Percentiles rank a stretch among this genome's conserved stretches.
phyloP scores from a whole-genome alignment of 176 grass and related monocot genomes.

The Alopecurus myosuroides region DNA sequence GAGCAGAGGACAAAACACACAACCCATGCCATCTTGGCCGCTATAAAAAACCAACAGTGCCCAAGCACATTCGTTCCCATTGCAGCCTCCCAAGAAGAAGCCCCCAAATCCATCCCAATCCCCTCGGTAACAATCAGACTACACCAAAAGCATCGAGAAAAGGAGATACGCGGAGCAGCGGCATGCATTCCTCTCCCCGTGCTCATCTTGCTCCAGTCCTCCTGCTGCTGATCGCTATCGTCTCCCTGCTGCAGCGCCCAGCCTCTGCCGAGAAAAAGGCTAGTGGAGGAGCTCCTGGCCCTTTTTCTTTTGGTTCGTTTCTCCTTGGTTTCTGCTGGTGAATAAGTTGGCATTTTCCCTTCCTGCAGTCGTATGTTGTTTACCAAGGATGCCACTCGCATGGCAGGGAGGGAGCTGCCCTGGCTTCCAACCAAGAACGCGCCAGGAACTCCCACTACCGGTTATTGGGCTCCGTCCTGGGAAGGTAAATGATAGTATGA shows the following conservation, averaged over 20 bases:
- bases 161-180: background rate
- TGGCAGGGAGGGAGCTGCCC: slow-evolving; percentile 28
- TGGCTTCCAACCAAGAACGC: slow-evolving; percentile 29
- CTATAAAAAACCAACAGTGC: slow-evolving; percentile 33
- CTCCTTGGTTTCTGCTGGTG: background rate
- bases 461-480: slow-evolving; percentile 57
- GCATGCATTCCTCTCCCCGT: slow-evolving; percentile 15
- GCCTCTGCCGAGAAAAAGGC: slow-evolving; percentile 36
- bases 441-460: slow-evolving; percentile 51
- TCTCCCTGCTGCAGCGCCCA: slow-evolving; percentile 27
- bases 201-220: background rate
- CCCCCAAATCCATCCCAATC: background rate
- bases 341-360: background rate
- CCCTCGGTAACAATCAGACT: background rate
- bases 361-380: slow-evolving; percentile 70
- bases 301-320: background rate
- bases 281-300: background rate
- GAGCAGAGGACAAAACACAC: background rate
- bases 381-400: slow-evolving; percentile 78
- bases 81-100: background rate
- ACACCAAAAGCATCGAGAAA: background rate
- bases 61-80: slow-evolving; percentile 6
- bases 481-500: slow-evolving; percentile 30
- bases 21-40: background rate
- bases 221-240: slow-evolving; percentile 10